Evolutionary conservation across 2,329 filamentous ascomycete genomes (phyloP).

Genomic region (Fusarium sp.): DNA sequence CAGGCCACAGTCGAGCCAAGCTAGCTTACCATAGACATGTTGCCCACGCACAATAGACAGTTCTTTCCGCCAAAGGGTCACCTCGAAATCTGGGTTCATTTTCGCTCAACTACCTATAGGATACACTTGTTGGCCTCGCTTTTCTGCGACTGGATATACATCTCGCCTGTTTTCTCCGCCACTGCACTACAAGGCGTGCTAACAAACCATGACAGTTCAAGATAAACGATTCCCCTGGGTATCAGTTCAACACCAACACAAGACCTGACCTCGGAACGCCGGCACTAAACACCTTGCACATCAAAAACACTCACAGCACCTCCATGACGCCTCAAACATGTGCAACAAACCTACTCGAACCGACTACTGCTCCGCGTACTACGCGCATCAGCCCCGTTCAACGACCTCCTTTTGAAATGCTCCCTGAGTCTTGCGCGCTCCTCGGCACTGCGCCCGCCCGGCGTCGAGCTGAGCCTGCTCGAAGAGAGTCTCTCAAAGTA

Average conservation of each 20-base stretch:
- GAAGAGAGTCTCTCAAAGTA: constrained; percentile 39
- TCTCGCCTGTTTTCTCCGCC: neutral
- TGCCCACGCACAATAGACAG: constrained; percentile 50
- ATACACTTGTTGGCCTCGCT: neutral
- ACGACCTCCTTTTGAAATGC: constrained; percentile 41
- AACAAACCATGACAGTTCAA: neutral
- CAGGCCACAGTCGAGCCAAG: constrained; percentile 36
- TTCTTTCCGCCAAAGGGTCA: constrained; percentile 38
- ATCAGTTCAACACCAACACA: constrained; percentile 10
- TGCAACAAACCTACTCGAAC: neutral
- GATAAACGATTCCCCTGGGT: constrained; percentile 16
- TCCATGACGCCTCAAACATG: neutral
- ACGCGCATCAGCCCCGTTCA: constrained; percentile 11
- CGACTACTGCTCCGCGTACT: constrained; percentile 22
- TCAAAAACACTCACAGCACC: neutral
- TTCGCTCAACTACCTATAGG: neutral
- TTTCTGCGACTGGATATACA: neutral
- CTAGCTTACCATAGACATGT: constrained; percentile 45
- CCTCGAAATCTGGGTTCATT: neutral
- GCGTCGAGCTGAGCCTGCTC: constrained; percentile 20
- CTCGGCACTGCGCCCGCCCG: constrained; percentile 31
- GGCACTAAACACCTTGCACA: neutral
- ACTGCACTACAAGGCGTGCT: neutral
- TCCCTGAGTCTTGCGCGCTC: constrained; percentile 43
- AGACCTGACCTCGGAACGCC: constrained; percentile 14